phyloP scores from a whole-genome alignment of 2,329 filamentous ascomycete species.

The Botryotinia globosa region DNA sequence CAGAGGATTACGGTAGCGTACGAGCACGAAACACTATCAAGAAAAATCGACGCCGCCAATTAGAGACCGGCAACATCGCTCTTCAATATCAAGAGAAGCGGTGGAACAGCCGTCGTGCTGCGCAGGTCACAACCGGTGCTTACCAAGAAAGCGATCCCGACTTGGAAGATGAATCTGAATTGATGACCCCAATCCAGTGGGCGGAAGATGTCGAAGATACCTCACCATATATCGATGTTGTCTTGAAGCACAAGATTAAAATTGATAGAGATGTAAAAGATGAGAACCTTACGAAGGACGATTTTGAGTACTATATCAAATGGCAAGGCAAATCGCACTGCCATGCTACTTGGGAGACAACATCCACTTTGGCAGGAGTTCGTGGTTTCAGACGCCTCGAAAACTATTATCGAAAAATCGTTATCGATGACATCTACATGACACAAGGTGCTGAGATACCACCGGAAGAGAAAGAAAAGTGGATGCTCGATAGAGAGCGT shows the following conservation, averaged over 20 bases:
- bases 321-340: constrained; percentile 96
- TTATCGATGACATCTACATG: constrained; percentile 76
- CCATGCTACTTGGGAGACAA: constrained; percentile 92
- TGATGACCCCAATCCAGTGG: constrained; percentile 68
- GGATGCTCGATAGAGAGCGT: constrained; percentile 90
- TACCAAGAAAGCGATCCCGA: constrained; percentile 68
- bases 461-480: constrained; percentile 86
- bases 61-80: constrained; percentile 62
- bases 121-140: constrained; percentile 61
- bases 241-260: constrained; percentile 80
- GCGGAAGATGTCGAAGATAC: constrained; percentile 68
- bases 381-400: constrained; percentile 86
- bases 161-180: constrained; percentile 61
- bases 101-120: constrained; percentile 84
- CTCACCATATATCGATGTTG: constrained; percentile 82
- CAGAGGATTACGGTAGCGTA: constrained; percentile 73
- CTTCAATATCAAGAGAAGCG: constrained; percentile 76
- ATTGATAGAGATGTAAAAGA: constrained; percentile 60
- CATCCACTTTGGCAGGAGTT: constrained; percentile 68
- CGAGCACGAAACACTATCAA: constrained; percentile 67
- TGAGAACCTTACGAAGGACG: constrained; percentile 59
- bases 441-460: constrained; percentile 70
- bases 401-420: constrained; percentile 86
- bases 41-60: constrained; percentile 73
- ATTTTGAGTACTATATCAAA: constrained; percentile 92